phyloP scores from a whole-genome alignment of 352 stramenopile genomes.

The Blastocystis sp. region DNA sequence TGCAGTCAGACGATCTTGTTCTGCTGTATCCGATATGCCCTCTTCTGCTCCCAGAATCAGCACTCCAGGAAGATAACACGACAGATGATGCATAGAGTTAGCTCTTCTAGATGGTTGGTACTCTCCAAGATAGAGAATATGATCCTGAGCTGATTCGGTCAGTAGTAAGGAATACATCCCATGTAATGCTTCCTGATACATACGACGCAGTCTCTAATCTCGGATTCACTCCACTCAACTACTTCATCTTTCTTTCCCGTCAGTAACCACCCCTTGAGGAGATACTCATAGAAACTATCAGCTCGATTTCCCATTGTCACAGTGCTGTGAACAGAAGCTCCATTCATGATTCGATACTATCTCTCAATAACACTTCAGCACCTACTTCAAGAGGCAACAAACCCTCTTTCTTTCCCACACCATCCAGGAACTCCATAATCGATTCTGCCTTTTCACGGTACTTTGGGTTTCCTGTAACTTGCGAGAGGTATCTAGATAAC shows the following conservation, averaged over 20 bases:
- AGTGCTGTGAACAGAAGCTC: constrained; percentile 73
- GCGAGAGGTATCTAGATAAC: constrained; percentile 74
- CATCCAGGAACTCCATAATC: constrained; percentile 78
- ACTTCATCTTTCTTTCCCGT: constrained; percentile 79
- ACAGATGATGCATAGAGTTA: constrained; percentile 76
- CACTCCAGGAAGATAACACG: constrained; percentile 79
- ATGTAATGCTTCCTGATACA: constrained; percentile 78
- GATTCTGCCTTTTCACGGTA: constrained; percentile 77
- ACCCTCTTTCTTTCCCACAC: constrained; percentile 68
- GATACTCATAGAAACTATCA: constrained; percentile 96
- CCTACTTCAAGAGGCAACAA: constrained; percentile 1
- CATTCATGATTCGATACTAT: constrained; percentile 70
- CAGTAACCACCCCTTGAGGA: constrained; percentile 94
- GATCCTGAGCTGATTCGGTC: background rate
- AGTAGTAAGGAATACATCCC: constrained; percentile 76
- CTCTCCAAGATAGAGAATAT: constrained; percentile 19
- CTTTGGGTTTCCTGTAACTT: constrained; percentile 77
- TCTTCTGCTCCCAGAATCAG: constrained; percentile 72
- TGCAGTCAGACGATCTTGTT: constrained; percentile 75
- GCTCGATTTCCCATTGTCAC: constrained; percentile 74
- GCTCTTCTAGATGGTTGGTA: constrained; percentile 49
- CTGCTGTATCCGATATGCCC: constrained; percentile 73
- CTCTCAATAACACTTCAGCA: background rate
- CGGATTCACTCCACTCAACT: background rate
- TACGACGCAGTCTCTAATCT: constrained; percentile 69